phyloP scores from a whole-genome alignment of 345 rosid species.

The Toxicodendron radicans region DNA sequence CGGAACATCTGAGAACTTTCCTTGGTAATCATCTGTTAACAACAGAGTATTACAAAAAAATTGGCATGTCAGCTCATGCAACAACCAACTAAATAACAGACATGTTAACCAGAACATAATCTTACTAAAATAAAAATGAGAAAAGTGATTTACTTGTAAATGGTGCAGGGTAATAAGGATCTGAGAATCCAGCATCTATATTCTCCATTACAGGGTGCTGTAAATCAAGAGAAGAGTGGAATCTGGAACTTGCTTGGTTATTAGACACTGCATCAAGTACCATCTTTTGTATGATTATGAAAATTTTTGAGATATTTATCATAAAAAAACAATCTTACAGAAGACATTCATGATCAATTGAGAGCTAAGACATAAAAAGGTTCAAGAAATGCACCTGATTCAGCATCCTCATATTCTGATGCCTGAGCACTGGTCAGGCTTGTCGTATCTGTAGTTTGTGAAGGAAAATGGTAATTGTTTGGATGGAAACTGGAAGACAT shows the following conservation, averaged over 20 bases:
- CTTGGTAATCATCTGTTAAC: constrained; percentile 52
- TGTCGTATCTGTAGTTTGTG: constrained; percentile 62
- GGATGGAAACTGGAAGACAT: constrained; percentile 49
- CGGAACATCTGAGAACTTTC: constrained; percentile 40
- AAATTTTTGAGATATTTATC: constrained; percentile 1
- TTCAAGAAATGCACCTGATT: constrained; percentile 62
- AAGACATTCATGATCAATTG: neutral
- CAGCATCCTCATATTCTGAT: constrained; percentile 78
- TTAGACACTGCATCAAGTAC: constrained; percentile 52
- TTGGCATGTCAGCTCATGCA: constrained; percentile 13
- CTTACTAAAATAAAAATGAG: neutral
- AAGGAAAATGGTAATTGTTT: constrained; percentile 40
- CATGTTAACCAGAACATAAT: constrained; percentile 4
- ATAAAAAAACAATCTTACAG: no score
- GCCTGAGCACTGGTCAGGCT: constrained; percentile 63
- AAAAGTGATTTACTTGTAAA: constrained; percentile 43
- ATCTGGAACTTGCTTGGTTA: constrained; percentile 56
- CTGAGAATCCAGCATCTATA: constrained; percentile 38
- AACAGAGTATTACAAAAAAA: constrained; percentile 17
- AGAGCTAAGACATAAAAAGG: constrained; percentile 7
- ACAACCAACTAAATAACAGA: constrained; percentile 16
- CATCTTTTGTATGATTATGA: constrained; percentile 18
- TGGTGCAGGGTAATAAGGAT: constrained; percentile 43
- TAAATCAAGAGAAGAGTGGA: constrained; percentile 46
- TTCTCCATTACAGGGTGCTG: constrained; percentile 45